Percentiles rank a stretch among this genome's conserved stretches.
Evolutionary conservation across 768 basidiomycete species (phyloP).

Genomic region (Agrocybe pediades): DNA sequence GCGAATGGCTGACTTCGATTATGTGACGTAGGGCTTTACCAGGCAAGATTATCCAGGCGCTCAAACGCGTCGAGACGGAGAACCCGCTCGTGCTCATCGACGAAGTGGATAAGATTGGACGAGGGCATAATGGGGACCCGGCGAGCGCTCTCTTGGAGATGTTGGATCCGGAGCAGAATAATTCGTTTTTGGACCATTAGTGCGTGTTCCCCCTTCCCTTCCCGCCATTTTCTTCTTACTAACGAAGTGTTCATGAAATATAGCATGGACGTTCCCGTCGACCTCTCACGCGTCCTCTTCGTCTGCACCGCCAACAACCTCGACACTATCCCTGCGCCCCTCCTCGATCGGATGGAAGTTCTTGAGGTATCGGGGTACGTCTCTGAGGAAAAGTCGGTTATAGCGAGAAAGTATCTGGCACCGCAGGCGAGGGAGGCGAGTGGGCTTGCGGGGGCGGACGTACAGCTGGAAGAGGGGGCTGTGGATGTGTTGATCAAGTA

Average conservation of each 20-base stretch:
- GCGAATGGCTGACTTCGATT: background rate
- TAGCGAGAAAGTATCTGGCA: conserved; percentile 84
- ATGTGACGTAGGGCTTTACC: conserved; percentile 68
- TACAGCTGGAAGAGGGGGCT: conserved; percentile 72
- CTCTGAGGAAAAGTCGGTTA: conserved; percentile 87
- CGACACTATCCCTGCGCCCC: conserved; percentile 90
- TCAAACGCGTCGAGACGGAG: conserved; percentile 91
- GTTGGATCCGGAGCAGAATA: conserved; percentile 95
- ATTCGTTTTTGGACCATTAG: conserved; percentile 94
- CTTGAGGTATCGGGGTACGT: conserved; percentile 95
- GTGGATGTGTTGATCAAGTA: conserved; percentile 93
- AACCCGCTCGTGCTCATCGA: conserved; percentile 95
- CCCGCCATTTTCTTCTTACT: conserved; percentile 3
- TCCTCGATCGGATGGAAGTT: conserved; percentile 96
- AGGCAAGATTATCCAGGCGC: conserved; percentile 92
- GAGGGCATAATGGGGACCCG: conserved; percentile 91
- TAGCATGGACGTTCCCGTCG: conserved; percentile 96
- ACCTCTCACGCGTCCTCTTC: conserved; percentile 94
- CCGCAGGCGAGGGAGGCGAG: conserved; percentile 93
- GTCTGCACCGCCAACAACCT: conserved; percentile 97
- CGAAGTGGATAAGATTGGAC: conserved; percentile 94
- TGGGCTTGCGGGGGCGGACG: conserved; percentile 84
- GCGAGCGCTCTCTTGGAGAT: conserved; percentile 90
- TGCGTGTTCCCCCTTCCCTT: conserved; percentile 46
- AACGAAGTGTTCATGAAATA: background rate